These are phyloP conservation scores for Fonsecaea nubica DNA, from an alignment of 2,329 filamentous ascomycete genomes.

Conservation along the genomic window DNA sequence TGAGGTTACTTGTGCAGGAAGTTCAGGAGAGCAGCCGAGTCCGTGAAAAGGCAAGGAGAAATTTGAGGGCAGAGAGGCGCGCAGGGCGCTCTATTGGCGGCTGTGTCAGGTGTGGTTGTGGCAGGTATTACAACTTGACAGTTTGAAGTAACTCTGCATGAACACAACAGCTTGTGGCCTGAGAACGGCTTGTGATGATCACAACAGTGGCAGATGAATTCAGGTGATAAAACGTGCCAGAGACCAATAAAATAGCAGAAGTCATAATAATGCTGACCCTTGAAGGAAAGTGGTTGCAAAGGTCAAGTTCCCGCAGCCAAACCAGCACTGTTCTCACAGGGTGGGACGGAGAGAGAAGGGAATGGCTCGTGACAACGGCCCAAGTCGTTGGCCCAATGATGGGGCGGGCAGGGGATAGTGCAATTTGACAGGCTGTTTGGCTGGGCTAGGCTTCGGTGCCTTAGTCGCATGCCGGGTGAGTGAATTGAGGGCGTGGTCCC, in stretches of 20 bases:
- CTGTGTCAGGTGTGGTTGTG: conserved; percentile 1
- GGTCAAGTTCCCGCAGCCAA: conserved; percentile 7
- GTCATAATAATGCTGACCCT: conserved; percentile 23
- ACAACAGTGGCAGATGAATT: conserved; percentile 29
- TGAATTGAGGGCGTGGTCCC: not conserved
- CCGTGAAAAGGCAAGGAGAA: conserved; percentile 12
- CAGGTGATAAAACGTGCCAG: conserved; percentile 27
- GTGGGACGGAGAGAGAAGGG: not conserved
- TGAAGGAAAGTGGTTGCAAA: conserved; percentile 32
- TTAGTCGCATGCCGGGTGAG: conserved; percentile 1
- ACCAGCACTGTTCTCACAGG: not conserved
- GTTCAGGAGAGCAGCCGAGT: conserved; percentile 7
- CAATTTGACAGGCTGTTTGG: conserved; percentile 25
- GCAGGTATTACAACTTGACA: conserved; percentile 2
- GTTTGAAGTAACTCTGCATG: not conserved
- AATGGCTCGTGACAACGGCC: conserved; percentile 8
- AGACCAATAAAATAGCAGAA: conserved; percentile 26
- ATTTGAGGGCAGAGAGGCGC: conserved; percentile 19
- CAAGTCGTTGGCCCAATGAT: conserved; percentile 6
- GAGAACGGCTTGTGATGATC: conserved; percentile 32
- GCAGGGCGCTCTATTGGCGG: conserved; percentile 9
- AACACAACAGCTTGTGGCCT: conserved; percentile 12
- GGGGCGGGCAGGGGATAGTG: conserved; percentile 4
- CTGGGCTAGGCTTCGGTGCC: not conserved
- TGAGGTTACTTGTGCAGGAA: not conserved